Evolutionary conservation across 208 protist genomes (phyloP).

Genomic region (Porcisia deanei): DNA sequence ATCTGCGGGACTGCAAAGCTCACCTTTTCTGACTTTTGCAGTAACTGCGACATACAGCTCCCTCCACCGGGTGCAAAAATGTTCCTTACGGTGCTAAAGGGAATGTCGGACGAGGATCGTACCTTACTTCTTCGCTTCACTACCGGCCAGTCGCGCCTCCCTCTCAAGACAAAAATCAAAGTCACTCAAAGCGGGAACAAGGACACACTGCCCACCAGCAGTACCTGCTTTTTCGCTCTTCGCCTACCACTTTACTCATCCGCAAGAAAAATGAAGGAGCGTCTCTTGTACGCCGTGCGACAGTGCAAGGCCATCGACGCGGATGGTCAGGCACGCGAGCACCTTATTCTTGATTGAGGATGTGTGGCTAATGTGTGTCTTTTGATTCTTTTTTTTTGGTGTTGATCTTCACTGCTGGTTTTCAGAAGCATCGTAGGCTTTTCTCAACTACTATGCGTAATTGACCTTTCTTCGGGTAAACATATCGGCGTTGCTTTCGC

Average conservation of each 20-base stretch:
- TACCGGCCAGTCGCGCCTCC: slow-evolving; percentile 86
- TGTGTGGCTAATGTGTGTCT: neutral
- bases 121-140: slow-evolving; percentile 86
- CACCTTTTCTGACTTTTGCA: slow-evolving; percentile 72
- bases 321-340: slow-evolving; percentile 87
- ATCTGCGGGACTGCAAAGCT: slow-evolving; percentile 84
- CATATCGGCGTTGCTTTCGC: neutral
- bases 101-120: slow-evolving; percentile 87
- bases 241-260: slow-evolving; percentile 91
- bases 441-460: neutral
- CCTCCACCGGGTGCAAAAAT: slow-evolving; percentile 48
- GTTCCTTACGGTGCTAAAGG: slow-evolving; percentile 74
- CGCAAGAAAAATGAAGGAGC: slow-evolving; percentile 87
- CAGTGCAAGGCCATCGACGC: slow-evolving; percentile 95
- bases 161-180: slow-evolving; percentile 85
- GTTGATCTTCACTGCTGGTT: too few relatives aligned
- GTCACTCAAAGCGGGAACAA: slow-evolving; percentile 69
- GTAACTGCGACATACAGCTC: slow-evolving; percentile 78
- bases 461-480: neutral
- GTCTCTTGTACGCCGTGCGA: slow-evolving; percentile 94
- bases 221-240: slow-evolving; percentile 96
- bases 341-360: slow-evolving; percentile 44
- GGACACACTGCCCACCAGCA: slow-evolving; percentile 88
- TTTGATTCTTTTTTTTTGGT: neutral
- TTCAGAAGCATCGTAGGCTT: neutral